Evolutionary conservation across 495 filamentous ascomycete genomes (phyloP), one percentile per base, ranked within the genome.

Genomic region (Astrocystis sublimbata): DNA sequence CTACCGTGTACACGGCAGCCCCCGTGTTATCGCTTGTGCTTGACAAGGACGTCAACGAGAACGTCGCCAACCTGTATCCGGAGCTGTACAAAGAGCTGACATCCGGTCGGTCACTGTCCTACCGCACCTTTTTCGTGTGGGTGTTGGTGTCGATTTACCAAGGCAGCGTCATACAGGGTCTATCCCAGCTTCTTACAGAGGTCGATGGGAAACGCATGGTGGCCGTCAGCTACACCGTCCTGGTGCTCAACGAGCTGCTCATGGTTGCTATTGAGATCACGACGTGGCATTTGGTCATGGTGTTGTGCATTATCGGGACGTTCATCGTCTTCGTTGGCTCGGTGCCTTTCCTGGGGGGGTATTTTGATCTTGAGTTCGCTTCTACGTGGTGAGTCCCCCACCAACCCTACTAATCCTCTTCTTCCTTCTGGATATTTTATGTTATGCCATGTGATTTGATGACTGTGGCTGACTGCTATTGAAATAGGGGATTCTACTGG

Each of bases 21-120:
- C 96, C 96, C 0, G 96, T 99, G 40, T 91, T 99, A 71, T 96
- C 91, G 0, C 86, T 99, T n/a, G 93, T 97, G 6, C 86, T 98
- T 9, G 96, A 99, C 73, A 88, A 88, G 60, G 96, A 99, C 69
- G 93, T 99, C 24, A 92, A 97, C 69, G 92, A 97, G 74, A 83
- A 87, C 24, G 83, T 98, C 19, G 92, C 94, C 35, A 96, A 96
- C 66, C 83, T 98, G 31, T 99, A 98, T 73, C 96, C 96, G 3
- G 96, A 99, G 69, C 82, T 99, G 5, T 99, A 99, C 83, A 96
- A 94, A 64, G 96, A 99, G 69, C 75, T 99, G 9, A 97, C 93
- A 6, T 82, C 84, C 0, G 93, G 93, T 17, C 86, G 88, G 24
- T 91, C 89, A 40, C 78, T 99, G 52, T 92, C 88, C 62, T 97